A percentile compares a stretch with the other conserved stretches of the same genome.
phyloP scores from a whole-genome alignment of 2,329 filamentous ascomycete genomes.

The Ambrosiella cleistominuta region DNA sequence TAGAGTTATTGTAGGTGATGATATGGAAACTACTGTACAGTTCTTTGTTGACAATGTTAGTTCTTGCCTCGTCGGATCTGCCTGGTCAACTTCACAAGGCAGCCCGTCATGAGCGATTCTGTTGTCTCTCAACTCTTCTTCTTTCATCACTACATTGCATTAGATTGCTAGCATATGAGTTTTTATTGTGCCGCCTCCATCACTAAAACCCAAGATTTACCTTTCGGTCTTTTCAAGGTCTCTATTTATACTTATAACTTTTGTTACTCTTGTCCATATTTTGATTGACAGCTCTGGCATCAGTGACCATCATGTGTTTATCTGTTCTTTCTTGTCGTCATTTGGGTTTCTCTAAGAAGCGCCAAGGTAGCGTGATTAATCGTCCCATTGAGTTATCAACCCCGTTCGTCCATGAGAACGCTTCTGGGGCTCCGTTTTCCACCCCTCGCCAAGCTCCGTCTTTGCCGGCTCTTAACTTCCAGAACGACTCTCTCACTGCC shows the following conservation, averaged over 20 bases:
- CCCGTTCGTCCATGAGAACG: not conserved
- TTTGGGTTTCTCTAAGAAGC: constrained; percentile 1
- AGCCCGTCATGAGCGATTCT: not conserved
- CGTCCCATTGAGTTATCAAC: not conserved
- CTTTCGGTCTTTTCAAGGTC: too few species aligned
- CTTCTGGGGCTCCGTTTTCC: not conserved
- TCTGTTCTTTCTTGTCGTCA: not conserved
- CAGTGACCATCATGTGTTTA: not conserved
- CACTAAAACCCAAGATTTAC: not conserved
- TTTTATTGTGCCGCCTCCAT: not conserved
- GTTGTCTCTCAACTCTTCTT: not conserved
- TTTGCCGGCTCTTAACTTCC: constrained; percentile 4
- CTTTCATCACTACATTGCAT: not conserved
- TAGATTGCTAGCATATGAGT: not conserved
- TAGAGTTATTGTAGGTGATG: not conserved
- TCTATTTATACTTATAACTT: too few species aligned
- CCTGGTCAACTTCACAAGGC: not conserved
- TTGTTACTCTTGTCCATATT: not conserved
- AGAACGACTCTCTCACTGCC: not conserved
- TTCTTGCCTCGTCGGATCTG: not conserved
- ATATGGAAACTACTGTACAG: not conserved
- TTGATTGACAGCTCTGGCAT: not conserved
- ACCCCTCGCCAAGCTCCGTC: not conserved
- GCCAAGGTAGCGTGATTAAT: not conserved
- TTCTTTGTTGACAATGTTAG: not conserved